phyloP scores from a whole-genome alignment of 305 asterid genomes.

The Solanum chacoense region DNA sequence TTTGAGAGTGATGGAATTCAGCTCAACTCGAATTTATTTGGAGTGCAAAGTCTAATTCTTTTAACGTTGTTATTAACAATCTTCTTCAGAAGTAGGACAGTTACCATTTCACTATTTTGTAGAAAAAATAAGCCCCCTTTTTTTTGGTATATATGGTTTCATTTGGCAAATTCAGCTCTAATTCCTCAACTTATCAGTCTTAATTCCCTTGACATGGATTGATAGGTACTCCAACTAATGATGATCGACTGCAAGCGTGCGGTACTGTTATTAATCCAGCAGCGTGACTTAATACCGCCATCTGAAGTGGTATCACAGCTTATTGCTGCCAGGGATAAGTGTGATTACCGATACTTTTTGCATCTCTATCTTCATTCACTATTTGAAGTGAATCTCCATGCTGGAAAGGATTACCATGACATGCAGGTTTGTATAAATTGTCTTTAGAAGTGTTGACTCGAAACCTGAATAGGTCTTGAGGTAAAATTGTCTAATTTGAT shows the following conservation, averaged over 20 bases:
- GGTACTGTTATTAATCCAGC: constrained; percentile 64
- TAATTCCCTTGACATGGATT: constrained; percentile 12
- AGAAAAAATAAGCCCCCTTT: not conserved
- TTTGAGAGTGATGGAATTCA: not conserved
- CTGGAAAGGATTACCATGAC: constrained; percentile 10
- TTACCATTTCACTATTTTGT: not conserved
- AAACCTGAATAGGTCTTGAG: not conserved
- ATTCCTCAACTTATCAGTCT: not conserved
- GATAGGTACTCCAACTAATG: constrained; percentile 93
- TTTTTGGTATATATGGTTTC: not conserved
- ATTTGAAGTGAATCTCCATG: constrained; percentile 63
- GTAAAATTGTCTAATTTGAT: not conserved
- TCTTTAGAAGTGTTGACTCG: not conserved
- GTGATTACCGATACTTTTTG: constrained; percentile 49
- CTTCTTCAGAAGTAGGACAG: not conserved
- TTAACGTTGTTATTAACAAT: not conserved
- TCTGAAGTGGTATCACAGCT: constrained; percentile 87
- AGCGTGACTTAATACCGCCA: constrained; percentile 56
- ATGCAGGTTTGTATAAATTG: constrained; percentile 28
- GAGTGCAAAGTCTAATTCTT: not conserved
- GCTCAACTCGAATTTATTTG: not conserved
- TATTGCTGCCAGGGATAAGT: constrained; percentile 31
- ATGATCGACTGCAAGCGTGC: constrained; percentile 80
- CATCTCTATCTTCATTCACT: constrained; percentile 72
- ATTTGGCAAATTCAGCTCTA: not conserved